A percentile compares a stretch with the other conserved stretches of the same genome.
phyloP scores from a whole-genome alignment of 257 asterid species.

The Scutellaria baicalensis region DNA sequence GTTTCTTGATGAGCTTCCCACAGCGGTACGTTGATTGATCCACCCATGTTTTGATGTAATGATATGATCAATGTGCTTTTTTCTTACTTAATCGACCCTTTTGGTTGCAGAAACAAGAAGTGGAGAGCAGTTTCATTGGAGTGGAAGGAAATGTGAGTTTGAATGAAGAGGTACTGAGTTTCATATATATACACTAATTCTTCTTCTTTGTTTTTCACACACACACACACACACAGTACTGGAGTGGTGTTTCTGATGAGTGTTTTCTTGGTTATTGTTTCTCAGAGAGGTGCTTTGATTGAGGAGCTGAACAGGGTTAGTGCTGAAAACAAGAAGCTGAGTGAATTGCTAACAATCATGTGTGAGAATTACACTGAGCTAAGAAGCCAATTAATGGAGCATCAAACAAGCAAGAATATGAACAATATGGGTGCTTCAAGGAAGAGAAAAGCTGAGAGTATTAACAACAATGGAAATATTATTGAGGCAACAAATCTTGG shows the following conservation, averaged over 20 bases:
- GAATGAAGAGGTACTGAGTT: constrained; percentile 54
- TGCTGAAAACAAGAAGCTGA: constrained; percentile 80
- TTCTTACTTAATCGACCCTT: background rate
- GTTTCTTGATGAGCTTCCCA: constrained; percentile 25
- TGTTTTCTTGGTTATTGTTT: too few species aligned
- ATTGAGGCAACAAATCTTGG: constrained; percentile 19
- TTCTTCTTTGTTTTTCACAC: background rate
- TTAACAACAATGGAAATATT: background rate
- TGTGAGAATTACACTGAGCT: constrained; percentile 70
- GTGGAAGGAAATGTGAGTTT: constrained; percentile 30
- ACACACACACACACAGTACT: background rate
- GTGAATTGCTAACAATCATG: constrained; percentile 56
- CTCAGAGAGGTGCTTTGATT: constrained; percentile 50
- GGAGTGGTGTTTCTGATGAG: background rate
- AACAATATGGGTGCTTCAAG: constrained; percentile 28
- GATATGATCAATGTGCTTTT: background rate
- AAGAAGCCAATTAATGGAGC: constrained; percentile 44
- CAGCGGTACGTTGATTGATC: constrained; percentile 24
- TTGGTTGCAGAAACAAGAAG: constrained; percentile 56
- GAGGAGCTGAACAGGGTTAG: constrained; percentile 72
- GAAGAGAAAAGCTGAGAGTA: constrained; percentile 53
- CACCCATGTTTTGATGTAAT: too few species aligned
- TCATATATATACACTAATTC: background rate
- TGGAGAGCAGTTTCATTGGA: constrained; percentile 43
- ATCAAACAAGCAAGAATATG: constrained; percentile 29